Evolutionary conservation across 345 rosid genomes (phyloP), one percentile per base, ranked within the genome.

Genomic region (Viola odorata): DNA sequence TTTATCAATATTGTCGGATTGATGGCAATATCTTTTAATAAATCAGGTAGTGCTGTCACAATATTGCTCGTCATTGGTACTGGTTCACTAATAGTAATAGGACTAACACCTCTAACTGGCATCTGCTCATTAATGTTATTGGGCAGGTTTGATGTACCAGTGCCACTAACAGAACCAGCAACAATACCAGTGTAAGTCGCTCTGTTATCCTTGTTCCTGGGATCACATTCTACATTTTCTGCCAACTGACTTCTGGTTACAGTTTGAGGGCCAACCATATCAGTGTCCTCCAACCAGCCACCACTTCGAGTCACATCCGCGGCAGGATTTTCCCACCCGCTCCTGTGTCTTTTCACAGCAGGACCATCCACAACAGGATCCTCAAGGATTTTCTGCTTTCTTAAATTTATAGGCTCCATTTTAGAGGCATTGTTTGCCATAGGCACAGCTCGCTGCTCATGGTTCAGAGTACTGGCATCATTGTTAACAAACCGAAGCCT

Each of bases 251-350:
- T 77, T 63, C 70, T 70, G 57, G 61, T 73, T 36, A 53, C 39
- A 23, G 66, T 57, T 69, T 71, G 79, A 74, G 73, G 60, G 49
- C 68, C 78, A 70, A 56, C 60, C 48, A 63, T 37, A 72, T 76
- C 91, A 67, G 57, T 63, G 56, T 81, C 86, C 75, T 85, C 92
- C 70, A 85, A 73, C 86, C 87, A 82, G 66, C 96, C 95, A 80
- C 91, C 82, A 58, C 42, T 70, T 76, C 81, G 82, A 53, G 68
- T 56, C 38, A 60, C 32, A 49, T 54, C 67, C 75, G 71, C 77
- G 55, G 51, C 66, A 60, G 69, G 59, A 77, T 56, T 73, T 55
- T 78, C 85, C 42, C 64, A 58, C 45, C 71, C 82, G 63, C 61
- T 76, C 70, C 68, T 86, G 70, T 66, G 83, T 75, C 84, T 81